phyloP scores from a whole-genome alignment of 1,139 yeast genomes.

The Geotrichum aggregatum region DNA sequence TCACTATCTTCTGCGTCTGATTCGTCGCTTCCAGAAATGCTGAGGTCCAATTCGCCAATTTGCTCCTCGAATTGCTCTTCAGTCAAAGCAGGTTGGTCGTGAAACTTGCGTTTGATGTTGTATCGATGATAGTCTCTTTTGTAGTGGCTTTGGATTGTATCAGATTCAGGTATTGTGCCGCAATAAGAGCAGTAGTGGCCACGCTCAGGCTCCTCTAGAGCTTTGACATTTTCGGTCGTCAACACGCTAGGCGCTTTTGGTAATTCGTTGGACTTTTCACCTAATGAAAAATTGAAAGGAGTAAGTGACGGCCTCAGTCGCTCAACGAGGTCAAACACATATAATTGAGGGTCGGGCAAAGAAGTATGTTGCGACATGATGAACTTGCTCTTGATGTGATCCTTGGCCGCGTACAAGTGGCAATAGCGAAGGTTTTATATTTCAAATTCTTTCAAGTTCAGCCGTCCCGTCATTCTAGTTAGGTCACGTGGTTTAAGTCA shows the following conservation, averaged over 20 bases:
- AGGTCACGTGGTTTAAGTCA: slow-evolving; percentile 11
- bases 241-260: background rate
- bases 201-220: slow-evolving; percentile 5
- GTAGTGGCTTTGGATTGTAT: slow-evolving; percentile 46
- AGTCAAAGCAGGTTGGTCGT: slow-evolving; percentile 47
- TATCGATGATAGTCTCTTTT: slow-evolving; percentile 58
- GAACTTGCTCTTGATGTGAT: background rate
- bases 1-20: slow-evolving; percentile 34
- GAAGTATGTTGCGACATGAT: slow-evolving; percentile 12
- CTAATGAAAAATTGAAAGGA: slow-evolving; percentile 11
- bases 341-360: slow-evolving; percentile 16
- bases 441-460: background rate
- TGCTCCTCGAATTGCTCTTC: slow-evolving; percentile 59
- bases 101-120: slow-evolving; percentile 54
- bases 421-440: background rate
- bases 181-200: slow-evolving; percentile 18
- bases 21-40: slow-evolving; percentile 50
- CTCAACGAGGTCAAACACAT: slow-evolving; percentile 18
- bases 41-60: slow-evolving; percentile 49
- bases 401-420: background rate
- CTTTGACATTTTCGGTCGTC: slow-evolving; percentile 6
- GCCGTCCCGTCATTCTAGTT: background rate
- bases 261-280: background rate
- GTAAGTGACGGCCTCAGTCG: slow-evolving; percentile 9
- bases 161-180: slow-evolving; percentile 16